Base-by-base conservation (phyloP, 106 monocot species). In the Apostasia shenzhenica region DNA sequence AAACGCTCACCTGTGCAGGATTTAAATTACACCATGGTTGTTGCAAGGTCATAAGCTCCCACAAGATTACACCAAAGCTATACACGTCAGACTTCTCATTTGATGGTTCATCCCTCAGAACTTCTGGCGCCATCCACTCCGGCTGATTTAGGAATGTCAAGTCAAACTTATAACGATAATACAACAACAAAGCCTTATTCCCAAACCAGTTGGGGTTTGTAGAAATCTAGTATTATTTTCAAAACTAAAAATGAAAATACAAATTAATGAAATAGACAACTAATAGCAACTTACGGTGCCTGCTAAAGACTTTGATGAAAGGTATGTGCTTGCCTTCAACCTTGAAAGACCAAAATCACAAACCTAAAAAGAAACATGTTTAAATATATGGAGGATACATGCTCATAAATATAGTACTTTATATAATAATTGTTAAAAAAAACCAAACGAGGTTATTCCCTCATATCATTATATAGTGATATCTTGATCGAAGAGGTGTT, bases 81-180 rank as follows among this genome's bases (percentile, higher is more conserved):
- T 99, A 99, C 56, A 99, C 77, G 63, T 99, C 97, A 56, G 97
- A 99, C 59, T 99, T 99, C 85, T 99, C 97, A 80, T 99, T 92
- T 70, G 97, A 99, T 71, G 79, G 97, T 75, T 99, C 97, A 78
- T 99, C 97, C 45, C 92, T 84, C 8, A 99, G 89, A 59, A 99
- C 97, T 83, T 99, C 97, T 41, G 97, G 97, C 9, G 97, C 92
- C 97, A 99, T 99, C 97, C 97, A 99, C 62, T 99, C 97, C 53
- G 97, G 97, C 97, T 99, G 57, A 72, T 53, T 42, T 77, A 9
- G 46, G 55, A 70, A 37, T 39, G 12, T 6, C 65, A 40, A 48
- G 52, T 70, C 6, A 26, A 26, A 26, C 26, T 26, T 26, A 26
- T 26, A 26, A 26, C 26, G 26, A 26, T 26, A 26, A 26, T 26